Conservation (phyloP, 2,329 filamentous ascomycete species). For the Nigrograna mackinnonii region DNA sequence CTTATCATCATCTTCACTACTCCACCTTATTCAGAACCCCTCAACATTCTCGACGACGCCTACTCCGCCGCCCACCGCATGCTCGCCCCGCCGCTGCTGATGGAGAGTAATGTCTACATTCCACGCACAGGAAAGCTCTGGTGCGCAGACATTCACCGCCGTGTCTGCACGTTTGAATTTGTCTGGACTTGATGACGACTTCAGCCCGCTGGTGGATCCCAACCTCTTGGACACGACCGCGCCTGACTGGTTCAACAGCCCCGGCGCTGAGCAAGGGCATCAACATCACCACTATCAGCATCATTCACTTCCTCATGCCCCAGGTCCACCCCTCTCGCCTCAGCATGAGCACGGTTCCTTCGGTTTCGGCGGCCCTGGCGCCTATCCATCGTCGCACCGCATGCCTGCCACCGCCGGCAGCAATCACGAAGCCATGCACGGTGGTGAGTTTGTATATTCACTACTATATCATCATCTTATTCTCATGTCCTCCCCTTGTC, state of each 20-base stretch:
- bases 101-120: slow-evolving; percentile 42
- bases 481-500: background rate
- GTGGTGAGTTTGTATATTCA: slow-evolving; percentile 4
- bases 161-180: slow-evolving; percentile 41
- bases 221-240: slow-evolving; percentile 23
- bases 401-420: slow-evolving; percentile 6
- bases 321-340: slow-evolving; percentile 9
- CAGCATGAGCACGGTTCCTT: slow-evolving; percentile 10
- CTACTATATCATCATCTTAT: background rate
- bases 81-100: slow-evolving; percentile 25
- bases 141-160: slow-evolving; percentile 41
- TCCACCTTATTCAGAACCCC: slow-evolving; percentile 16
- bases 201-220: slow-evolving; percentile 28
- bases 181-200: slow-evolving; percentile 44
- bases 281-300: slow-evolving; percentile 1
- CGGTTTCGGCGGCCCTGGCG: slow-evolving; percentile 3
- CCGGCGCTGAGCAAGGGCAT: slow-evolving; percentile 1
- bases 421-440: slow-evolving; percentile 12
- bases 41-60: slow-evolving; percentile 17
- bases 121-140: slow-evolving; percentile 34
- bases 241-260: slow-evolving; percentile 21
- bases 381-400: slow-evolving; percentile 13
- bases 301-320: background rate
- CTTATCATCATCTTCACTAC: too few species aligned
- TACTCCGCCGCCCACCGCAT: slow-evolving; percentile 4